Evolutionary conservation across 371 early-diverging fungal genomes (phyloP), one percentile per base, ranked within the genome.

Genomic region (Syncephalastrum sp.): DNA sequence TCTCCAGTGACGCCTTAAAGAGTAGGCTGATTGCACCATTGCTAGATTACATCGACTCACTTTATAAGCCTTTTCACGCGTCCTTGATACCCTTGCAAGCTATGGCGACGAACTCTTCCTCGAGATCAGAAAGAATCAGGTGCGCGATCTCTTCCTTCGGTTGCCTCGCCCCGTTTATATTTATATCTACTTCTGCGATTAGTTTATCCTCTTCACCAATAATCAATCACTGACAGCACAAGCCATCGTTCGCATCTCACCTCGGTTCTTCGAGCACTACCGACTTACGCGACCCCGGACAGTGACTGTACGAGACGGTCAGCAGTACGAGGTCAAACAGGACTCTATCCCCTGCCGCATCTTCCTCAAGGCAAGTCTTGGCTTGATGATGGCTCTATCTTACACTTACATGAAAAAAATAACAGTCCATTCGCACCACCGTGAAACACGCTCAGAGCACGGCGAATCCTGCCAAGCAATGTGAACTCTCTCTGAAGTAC

Each of bases 31-130:
- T 5, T 10, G 38, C 38, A 33, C 10, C 5, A 6, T 33, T 0
- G 2, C 6, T 2, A 33, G 12, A 33, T 10, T 33, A 33, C 38
- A 5, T 33, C 8, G 8, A 8, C 38, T 33, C 38, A 33, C 38
- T 10, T 33, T 8, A 6, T 33, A 33, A 66, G 67, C 59, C 3
- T 66, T 66, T 50, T 42, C 62, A 5, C 48, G 45, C 14, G 54
- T 25, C 25, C 16, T 66, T n/a, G 62, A 50, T 23, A 59, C 67
- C 6, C 42, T 66, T 14, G 62, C 56, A 3, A 59, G 53, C 17
- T 60, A 59, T 53, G 62, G 67, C 27, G 67, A 67, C 7, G 67
- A 67, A 44, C 47, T 67, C 19, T 57, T 60, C 10, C 53, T 67
- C 21, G 67, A 67, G 29, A 63, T 63, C 14, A 56, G 50, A 48